Percentiles rank a stretch among this genome's conserved stretches.
Evolutionary conservation across 805 yeast genomes (phyloP).

Genomic region (Zygotorulaspora chibaensis): DNA sequence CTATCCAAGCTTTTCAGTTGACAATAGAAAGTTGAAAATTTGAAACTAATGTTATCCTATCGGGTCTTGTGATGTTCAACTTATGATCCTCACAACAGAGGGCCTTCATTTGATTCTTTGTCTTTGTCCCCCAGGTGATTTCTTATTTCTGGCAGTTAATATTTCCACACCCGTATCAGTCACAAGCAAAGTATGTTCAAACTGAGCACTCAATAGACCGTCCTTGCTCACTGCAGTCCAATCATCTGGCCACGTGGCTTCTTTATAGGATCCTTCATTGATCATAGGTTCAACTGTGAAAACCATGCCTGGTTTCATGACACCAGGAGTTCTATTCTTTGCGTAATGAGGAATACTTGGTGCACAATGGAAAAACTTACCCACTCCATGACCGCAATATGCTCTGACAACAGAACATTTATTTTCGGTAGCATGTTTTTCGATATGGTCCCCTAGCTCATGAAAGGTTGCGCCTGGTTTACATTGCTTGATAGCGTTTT

Average conservation of each 20-base stretch:
- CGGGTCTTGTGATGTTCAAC: not conserved
- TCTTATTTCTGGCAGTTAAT: conserved; percentile 71
- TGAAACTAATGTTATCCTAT: not conserved
- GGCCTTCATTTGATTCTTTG: conserved; percentile 42
- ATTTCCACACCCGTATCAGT: conserved; percentile 94
- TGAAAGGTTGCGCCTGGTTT: conserved; percentile 92
- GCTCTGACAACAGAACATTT: conserved; percentile 84
- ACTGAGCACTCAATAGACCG: conserved; percentile 88
- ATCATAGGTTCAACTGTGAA: conserved; percentile 98
- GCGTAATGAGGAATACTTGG: conserved; percentile 95
- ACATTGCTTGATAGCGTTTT: conserved; percentile 74
- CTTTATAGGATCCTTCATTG: conserved; percentile 75
- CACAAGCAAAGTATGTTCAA: conserved; percentile 87
- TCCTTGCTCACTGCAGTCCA: conserved; percentile 95
- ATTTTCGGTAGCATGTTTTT: conserved; percentile 74
- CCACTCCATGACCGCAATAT: conserved; percentile 92
- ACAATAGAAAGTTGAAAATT: not conserved
- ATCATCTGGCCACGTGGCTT: conserved; percentile 91
- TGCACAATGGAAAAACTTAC: conserved; percentile 79
- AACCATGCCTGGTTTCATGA: conserved; percentile 92
- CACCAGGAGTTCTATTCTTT: conserved; percentile 86
- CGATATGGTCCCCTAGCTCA: conserved; percentile 81
- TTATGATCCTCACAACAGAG: not conserved
- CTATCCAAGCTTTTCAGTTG: too few species aligned
- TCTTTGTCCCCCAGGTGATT: conserved; percentile 86